Evolutionary conservation across 2,329 filamentous ascomycete genomes (phyloP), one percentile per base, ranked within the genome.

Genomic region (Myriosclerotinia duriaeana): DNA sequence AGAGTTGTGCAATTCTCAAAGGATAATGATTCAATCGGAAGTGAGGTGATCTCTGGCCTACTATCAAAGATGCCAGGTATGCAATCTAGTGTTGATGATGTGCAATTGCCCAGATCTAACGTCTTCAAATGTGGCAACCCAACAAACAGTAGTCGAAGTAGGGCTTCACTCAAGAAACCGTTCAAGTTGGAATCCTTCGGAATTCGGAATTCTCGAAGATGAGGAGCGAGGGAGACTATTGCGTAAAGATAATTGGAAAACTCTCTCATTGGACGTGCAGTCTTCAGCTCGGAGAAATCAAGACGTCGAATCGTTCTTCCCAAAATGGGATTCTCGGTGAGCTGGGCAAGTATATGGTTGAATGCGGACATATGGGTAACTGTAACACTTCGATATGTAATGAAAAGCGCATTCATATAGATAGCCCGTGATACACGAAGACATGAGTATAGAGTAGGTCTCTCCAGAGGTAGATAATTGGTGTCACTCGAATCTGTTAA

Each of bases 291-390:
- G 7, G 60, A 67, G 17, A 67, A 54, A 79, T 93, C 90, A 59
- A 93, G 80, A 65, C 90, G 87, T 68, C 89, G 87, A 61, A 93
- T 89, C 71, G 92, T 85, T 53, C 86, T 87, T 58, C 90, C 90
- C 67, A 92, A 81, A 12, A 86, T 81, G 3, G 86, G 85, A 76
- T 92, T 87, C 69, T 84, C 79, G 58, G 81, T 80, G 70, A 93
- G 81, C 73, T 90, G 90, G 68, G 82, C 81, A 38, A 66, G 42
- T 46, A 62, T 50, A n/a, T 93, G 75, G 50, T 87, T 87, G 79
- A 92, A 93, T 75, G 92, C 91, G 68, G 87, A 82, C 34, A 90
- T 92, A 80, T 93, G 90, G 12, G 90, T 90, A 71, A 93, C 89
- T 56, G 89, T 92, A 76, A 93, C 89, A 77, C 90, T 87, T 71